Conservation (phyloP, 176 grass and related monocot genomes). For the Paspalum notatum region DNA sequence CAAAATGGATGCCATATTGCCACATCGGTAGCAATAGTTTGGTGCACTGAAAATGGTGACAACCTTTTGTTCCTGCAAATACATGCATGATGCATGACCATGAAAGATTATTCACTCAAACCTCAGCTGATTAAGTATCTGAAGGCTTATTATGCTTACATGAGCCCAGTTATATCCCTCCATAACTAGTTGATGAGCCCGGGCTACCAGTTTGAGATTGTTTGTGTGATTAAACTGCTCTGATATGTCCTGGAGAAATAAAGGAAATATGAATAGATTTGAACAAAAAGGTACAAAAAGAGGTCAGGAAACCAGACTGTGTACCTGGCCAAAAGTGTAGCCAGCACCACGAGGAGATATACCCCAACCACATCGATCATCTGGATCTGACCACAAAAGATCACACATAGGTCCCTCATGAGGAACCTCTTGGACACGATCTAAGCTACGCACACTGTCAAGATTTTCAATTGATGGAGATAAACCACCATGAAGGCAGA, state of each 20-base stretch:
- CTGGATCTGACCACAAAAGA: conserved; percentile 97
- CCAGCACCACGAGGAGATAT: conserved; percentile 96
- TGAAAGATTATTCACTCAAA: conserved; percentile 13
- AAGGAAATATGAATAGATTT: conserved; percentile 12
- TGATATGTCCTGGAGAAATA: conserved; percentile 75
- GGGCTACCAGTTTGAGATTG: conserved; percentile 90
- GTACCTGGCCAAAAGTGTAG: conserved; percentile 97
- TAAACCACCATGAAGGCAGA: conserved; percentile 92
- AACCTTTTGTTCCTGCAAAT: conserved; percentile 88
- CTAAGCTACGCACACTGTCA: conserved; percentile 88
- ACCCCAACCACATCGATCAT: conserved; percentile 87
- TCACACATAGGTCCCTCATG: conserved; percentile 98
- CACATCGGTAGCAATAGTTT: conserved; percentile 97
- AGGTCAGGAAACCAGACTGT: not conserved
- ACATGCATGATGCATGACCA: conserved; percentile 25
- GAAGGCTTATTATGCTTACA: conserved; percentile 60
- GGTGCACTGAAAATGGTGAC: conserved; percentile 99
- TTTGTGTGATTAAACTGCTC: conserved; percentile 98
- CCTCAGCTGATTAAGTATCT: conserved; percentile 12
- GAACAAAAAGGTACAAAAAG: not conserved
- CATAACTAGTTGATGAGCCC: conserved; percentile 98
- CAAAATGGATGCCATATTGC: conserved; percentile 97
- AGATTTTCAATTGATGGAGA: conserved; percentile 97
- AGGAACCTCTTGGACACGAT: conserved; percentile 92
- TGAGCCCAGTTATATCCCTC: conserved; percentile 99